Percentiles rank a stretch among this genome's conserved stretches.
Conservation (phyloP, 2,329 filamentous ascomycete species). For the Magnaporthales sp. region DNA sequence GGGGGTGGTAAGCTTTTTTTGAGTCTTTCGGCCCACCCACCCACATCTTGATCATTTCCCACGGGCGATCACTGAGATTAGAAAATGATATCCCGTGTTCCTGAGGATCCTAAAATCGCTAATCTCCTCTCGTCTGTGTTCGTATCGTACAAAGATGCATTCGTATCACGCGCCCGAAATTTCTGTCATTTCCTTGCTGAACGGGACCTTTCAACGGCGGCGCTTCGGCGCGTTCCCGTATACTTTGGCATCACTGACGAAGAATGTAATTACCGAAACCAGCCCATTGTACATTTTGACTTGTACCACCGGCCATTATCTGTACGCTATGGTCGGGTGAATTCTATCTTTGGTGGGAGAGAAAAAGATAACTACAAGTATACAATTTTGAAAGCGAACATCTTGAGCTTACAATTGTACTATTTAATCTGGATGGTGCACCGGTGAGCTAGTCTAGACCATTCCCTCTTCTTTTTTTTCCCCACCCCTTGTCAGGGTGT, state of each 20-base stretch:
- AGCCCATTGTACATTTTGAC: not conserved
- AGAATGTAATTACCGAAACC: not conserved
- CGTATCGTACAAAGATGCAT: not conserved
- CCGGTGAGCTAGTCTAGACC: too few species aligned
- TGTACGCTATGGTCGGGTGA: too few species aligned
- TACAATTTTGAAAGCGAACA: too few species aligned
- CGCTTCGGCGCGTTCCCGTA: not conserved
- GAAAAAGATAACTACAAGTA: too few species aligned
- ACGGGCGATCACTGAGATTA: not conserved
- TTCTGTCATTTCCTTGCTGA: not conserved
- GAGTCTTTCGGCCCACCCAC: not conserved
- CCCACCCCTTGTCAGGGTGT: too few species aligned
- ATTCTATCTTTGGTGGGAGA: too few species aligned
- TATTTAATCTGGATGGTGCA: too few species aligned
- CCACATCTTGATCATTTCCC: not conserved
- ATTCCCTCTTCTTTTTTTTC: too few species aligned
- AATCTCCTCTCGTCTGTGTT: not conserved
- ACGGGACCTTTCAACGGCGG: not conserved
- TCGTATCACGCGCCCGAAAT: not conserved
- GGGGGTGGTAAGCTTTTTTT: not conserved
- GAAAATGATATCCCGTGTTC: not conserved
- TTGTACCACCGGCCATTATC: too few species aligned
- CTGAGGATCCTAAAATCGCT: not conserved
- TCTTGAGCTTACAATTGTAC: too few species aligned
- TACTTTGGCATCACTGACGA: not conserved